Conservation (phyloP, 495 filamentous ascomycete genomes). For the Neurospora hispaniola region DNA sequence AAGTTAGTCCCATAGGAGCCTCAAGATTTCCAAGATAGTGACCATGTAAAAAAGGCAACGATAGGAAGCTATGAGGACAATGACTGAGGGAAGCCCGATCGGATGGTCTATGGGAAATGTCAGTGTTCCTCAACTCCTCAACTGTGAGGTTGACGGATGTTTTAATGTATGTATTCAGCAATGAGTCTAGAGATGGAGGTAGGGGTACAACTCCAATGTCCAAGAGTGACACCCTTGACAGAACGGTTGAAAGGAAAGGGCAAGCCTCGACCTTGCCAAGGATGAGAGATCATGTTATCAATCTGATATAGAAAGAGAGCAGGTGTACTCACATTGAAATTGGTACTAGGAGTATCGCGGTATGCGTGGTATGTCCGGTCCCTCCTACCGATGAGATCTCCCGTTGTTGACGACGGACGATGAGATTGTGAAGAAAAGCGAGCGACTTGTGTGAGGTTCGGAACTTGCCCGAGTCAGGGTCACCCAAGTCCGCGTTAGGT, state of each 20-base stretch:
- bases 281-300: not conserved
- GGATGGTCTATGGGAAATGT: not conserved
- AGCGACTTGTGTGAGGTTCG: not conserved
- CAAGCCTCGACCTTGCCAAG: not conserved
- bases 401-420: not conserved
- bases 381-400: not conserved
- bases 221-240: not conserved
- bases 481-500: not conserved
- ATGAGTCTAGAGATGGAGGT: not conserved
- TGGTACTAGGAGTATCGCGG: not conserved
- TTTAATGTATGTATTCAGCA: not conserved
- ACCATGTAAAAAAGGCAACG: not conserved
- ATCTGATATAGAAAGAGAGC: not conserved
- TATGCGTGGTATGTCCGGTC: not conserved
- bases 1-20: not conserved
- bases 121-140: not conserved
- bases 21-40: not conserved
- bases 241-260: not conserved
- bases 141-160: not conserved
- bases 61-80: not conserved
- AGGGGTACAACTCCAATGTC: not conserved
- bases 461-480: not conserved
- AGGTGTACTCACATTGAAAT: not conserved
- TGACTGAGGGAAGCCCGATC: not conserved
- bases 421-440: not conserved